Percentiles rank a stretch among this genome's conserved stretches.
These are phyloP conservation scores for Hirschfeldia incana DNA, from an alignment of 345 rosid genomes.

Conservation along the genomic window DNA sequence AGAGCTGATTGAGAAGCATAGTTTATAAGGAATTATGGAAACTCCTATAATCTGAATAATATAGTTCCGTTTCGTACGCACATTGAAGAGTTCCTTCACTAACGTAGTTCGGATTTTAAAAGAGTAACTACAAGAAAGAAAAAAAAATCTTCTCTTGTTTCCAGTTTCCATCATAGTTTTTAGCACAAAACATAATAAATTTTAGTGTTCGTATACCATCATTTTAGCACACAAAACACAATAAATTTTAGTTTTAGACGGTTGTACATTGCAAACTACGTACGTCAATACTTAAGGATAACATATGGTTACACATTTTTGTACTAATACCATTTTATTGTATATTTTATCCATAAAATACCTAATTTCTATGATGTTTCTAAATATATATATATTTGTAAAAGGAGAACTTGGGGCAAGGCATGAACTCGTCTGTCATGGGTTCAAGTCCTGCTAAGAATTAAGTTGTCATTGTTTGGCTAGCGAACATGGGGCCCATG, in stretches of 20 bases:
- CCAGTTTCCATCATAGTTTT: neutral
- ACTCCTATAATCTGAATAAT: no score
- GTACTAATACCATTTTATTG: neutral
- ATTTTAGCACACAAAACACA: neutral
- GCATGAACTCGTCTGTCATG: no score
- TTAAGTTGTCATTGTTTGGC: no score
- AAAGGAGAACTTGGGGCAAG: no score
- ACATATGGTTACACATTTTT: neutral
- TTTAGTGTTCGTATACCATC: neutral
- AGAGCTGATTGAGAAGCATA: neutral
- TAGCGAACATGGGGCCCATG: no score
- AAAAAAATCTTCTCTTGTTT: neutral
- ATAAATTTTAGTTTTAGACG: neutral
- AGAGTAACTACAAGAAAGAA: neutral
- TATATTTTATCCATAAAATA: no score
- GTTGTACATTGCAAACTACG: neutral
- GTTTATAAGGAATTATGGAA: neutral
- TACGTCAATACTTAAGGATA: neutral
- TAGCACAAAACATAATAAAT: neutral
- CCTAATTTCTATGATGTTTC: no score
- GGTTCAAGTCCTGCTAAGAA: no score
- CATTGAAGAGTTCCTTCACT: neutral
- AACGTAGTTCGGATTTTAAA: neutral
- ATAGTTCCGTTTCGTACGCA: no score
- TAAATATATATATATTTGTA: neutral